phyloP scores from a whole-genome alignment of 441 rosid species.

The Brassica balearica region DNA sequence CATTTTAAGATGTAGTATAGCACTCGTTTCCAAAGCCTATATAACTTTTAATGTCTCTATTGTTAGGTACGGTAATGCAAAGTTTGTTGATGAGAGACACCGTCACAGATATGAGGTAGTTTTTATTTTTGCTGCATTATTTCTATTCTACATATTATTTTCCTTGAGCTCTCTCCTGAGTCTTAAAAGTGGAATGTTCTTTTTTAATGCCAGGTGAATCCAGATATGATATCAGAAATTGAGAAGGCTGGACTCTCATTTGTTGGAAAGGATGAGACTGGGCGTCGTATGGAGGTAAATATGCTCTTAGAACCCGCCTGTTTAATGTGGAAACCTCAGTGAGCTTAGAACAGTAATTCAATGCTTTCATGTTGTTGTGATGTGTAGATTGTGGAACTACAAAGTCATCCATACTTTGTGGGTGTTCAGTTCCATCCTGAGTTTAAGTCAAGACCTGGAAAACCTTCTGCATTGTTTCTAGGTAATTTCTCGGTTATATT shows the following conservation, averaged over 20 bases:
- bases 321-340: not conserved
- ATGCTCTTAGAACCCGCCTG: not conserved
- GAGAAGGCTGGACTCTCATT: conserved; percentile 87
- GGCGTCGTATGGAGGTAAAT: conserved; percentile 86
- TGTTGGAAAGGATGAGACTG: conserved; percentile 89
- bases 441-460: conserved; percentile 92
- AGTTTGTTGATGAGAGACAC: conserved; percentile 84
- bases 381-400: conserved; percentile 80
- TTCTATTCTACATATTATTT: not conserved
- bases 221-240: conserved; percentile 70
- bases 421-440: conserved; percentile 98
- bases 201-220: conserved; percentile 67
- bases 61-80: conserved; percentile 68
- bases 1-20: not conserved
- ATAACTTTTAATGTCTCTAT: too few relatives aligned
- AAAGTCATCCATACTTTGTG: conserved; percentile 79
- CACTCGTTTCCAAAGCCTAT: too few relatives aligned
- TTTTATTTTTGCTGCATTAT: not conserved
- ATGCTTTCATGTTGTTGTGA: not conserved
- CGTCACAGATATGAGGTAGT: conserved; percentile 93
- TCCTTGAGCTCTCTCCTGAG: not conserved
- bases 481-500: conserved; percentile 49
- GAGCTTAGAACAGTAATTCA: conserved; percentile 11
- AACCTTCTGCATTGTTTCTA: conserved; percentile 82
- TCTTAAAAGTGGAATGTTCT: conserved; percentile 13